Evolutionary conservation across 164 flowering plant species (phyloP).

Genomic region (Nymphaea thermarum): DNA sequence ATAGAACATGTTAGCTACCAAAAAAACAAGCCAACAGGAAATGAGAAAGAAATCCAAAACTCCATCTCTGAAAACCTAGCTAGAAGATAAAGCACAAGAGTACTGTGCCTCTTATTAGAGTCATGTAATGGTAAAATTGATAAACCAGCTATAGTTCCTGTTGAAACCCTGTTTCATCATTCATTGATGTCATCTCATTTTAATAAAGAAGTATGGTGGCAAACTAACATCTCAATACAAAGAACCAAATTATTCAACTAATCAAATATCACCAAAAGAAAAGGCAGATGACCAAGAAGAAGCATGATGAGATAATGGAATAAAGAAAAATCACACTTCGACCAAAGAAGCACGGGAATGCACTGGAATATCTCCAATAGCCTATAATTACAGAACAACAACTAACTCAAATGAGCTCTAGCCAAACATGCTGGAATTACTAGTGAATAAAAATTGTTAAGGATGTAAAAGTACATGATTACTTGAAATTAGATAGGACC

Average conservation of each 20-base stretch:
- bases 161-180: slow-evolving; percentile 81
- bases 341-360: neutral
- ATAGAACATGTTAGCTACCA: neutral
- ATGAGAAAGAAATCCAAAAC: neutral
- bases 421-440: too few relatives aligned
- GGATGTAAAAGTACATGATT: too few relatives aligned
- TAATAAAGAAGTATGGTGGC: too few relatives aligned
- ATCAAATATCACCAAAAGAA: neutral
- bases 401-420: too few relatives aligned
- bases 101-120: slow-evolving; percentile 63
- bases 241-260: neutral
- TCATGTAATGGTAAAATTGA: slow-evolving; percentile 87
- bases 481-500: too few relatives aligned
- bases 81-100: slow-evolving; percentile 85
- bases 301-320: neutral
- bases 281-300: too few relatives aligned
- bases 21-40: neutral
- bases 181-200: neutral
- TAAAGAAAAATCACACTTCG: neutral
- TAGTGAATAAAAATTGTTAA: too few relatives aligned
- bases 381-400: too few relatives aligned
- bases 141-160: slow-evolving; percentile 94
- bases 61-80: slow-evolving; percentile 84
- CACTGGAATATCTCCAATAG: neutral
- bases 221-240: neutral